A percentile compares a stretch with the other conserved stretches of the same genome.
phyloP scores from a whole-genome alignment of 2,329 filamentous ascomycete species.

The Cylindrodendrum hubeiense region DNA sequence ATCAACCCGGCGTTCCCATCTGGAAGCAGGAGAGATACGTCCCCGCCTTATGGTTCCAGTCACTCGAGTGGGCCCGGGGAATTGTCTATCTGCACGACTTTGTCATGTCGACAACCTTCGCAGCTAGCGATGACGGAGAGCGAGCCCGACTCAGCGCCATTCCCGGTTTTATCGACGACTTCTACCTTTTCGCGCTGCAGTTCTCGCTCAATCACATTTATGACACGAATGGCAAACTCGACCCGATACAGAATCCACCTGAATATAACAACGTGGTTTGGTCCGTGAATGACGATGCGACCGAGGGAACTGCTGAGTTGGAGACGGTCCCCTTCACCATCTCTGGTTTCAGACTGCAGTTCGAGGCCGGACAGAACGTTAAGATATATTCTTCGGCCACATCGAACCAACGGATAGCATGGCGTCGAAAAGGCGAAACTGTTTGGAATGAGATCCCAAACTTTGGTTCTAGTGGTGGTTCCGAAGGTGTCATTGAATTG shows the following conservation, averaged over 20 bases:
- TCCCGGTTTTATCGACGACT: constrained; percentile 9
- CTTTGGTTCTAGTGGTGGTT: neutral
- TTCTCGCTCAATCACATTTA: constrained; percentile 15
- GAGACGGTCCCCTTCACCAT: constrained; percentile 12
- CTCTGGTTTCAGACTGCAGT: neutral
- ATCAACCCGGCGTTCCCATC: constrained; percentile 7
- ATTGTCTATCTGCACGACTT: constrained; percentile 17
- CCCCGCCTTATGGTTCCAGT: constrained; percentile 15
- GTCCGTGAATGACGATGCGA: constrained; percentile 15
- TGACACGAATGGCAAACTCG: constrained; percentile 1
- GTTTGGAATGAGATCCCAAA: constrained; percentile 2
- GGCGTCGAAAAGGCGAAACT: neutral
- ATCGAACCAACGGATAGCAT: constrained; percentile 12
- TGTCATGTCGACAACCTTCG: constrained; percentile 11
- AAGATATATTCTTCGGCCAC: constrained; percentile 8
- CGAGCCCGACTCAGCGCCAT: constrained; percentile 4
- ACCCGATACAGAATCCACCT: constrained; percentile 2
- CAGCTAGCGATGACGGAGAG: neutral
- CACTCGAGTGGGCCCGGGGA: constrained; percentile 8
- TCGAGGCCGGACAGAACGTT: constrained; percentile 13
- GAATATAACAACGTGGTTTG: neutral
- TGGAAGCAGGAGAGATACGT: constrained; percentile 11
- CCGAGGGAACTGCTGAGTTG: constrained; percentile 10
- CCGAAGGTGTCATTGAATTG: constrained; percentile 10
- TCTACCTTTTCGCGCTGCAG: constrained; percentile 9